These are phyloP conservation scores for Xerocomus spinulosus DNA, from an alignment of 768 basidiomycete genomes.

Conservation along the genomic window DNA sequence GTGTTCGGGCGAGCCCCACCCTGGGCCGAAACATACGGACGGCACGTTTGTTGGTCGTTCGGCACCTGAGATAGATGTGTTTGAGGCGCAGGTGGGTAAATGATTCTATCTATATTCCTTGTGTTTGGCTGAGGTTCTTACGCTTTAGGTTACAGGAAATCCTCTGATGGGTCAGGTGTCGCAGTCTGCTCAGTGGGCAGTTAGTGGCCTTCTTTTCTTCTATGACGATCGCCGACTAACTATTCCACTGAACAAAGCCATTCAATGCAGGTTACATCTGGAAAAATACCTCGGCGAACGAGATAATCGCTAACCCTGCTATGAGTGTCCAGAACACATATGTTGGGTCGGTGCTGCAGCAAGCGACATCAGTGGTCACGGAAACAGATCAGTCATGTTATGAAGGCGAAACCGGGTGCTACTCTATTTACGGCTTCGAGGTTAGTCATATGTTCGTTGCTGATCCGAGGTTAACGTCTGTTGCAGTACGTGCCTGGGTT, in stretches of 20 bases:
- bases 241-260: conserved; percentile 41
- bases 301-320: conserved; percentile 53
- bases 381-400: conserved; percentile 69
- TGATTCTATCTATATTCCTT: conserved; percentile 12
- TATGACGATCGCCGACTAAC: not conserved
- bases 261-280: conserved; percentile 71
- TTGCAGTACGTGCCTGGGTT: conserved; percentile 48
- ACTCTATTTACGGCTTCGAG: conserved; percentile 78
- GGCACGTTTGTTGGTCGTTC: conserved; percentile 75
- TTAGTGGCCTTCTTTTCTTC: conserved; percentile 34
- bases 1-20: conserved; percentile 75
- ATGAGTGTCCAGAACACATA: conserved; percentile 58
- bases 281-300: conserved; percentile 56
- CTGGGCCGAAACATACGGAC: conserved; percentile 71
- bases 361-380: conserved; percentile 73
- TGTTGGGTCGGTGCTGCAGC: conserved; percentile 66
- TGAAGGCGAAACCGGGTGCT: conserved; percentile 55
- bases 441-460: conserved; percentile 30
- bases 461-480: not conserved
- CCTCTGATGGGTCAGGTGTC: conserved; percentile 61
- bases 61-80: conserved; percentile 88
- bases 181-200: conserved; percentile 81
- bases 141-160: conserved; percentile 42
- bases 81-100: conserved; percentile 65
- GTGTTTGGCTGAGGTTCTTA: conserved; percentile 7